These are phyloP conservation scores for Dendrocalamus sinicus DNA, from an alignment of 176 grass and related monocot species.

Conservation along the genomic window DNA sequence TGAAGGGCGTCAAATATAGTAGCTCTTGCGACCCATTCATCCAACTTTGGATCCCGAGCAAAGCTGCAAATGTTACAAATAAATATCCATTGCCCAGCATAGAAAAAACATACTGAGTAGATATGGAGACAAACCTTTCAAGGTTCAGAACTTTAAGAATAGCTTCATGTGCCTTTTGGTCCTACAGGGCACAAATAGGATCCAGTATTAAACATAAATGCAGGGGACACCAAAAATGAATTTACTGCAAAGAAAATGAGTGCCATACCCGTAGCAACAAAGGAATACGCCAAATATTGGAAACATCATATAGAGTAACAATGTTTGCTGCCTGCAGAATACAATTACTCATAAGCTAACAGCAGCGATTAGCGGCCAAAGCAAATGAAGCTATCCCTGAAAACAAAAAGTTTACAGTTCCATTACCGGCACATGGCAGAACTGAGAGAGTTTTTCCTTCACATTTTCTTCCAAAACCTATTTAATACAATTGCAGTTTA, in stretches of 20 bases:
- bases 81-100: conserved; percentile 17
- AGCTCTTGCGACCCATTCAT: conserved; percentile 70
- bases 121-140: conserved; percentile 58
- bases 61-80: conserved; percentile 37
- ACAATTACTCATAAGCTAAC: conserved; percentile 33
- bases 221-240: not conserved
- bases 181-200: conserved; percentile 44
- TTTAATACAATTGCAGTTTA: conserved; percentile 29
- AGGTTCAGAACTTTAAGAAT: conserved; percentile 80
- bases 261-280: conserved; percentile 65
- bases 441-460: conserved; percentile 84
- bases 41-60: conserved; percentile 54
- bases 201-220: conserved; percentile 14
- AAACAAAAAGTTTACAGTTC: conserved; percentile 7
- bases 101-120: conserved; percentile 27
- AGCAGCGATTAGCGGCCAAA: not conserved
- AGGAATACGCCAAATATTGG: conserved; percentile 85
- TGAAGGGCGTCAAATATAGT: conserved; percentile 57
- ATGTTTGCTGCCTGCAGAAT: conserved; percentile 69
- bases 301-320: conserved; percentile 75
- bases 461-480: conserved; percentile 71
- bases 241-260: conserved; percentile 25
- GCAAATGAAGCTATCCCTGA: not conserved
- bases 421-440: conserved; percentile 85
- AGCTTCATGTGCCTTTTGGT: conserved; percentile 80